Conservation (phyloP, 2,329 filamentous ascomycete genomes). For the Xylaria hypoxylon region DNA sequence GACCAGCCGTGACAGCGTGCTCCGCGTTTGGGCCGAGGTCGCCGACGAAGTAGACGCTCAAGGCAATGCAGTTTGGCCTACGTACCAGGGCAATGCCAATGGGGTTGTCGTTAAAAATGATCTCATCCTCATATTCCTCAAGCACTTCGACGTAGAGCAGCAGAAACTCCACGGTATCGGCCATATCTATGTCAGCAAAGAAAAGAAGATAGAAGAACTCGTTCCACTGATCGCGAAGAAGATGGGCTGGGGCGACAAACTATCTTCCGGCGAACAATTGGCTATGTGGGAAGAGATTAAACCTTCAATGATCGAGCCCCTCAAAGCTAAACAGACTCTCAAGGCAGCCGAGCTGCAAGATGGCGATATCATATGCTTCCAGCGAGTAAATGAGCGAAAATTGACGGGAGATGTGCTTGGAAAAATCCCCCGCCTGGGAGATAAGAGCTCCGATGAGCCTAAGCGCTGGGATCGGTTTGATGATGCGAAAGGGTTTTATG, state of each 20-base stretch:
- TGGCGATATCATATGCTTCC: conserved; percentile 96
- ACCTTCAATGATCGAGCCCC: conserved; percentile 93
- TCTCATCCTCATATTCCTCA: conserved; percentile 86
- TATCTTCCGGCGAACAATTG: conserved; percentile 70
- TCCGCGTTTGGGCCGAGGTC: conserved; percentile 89
- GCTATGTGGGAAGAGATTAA: conserved; percentile 98
- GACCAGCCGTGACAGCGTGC: conserved; percentile 73
- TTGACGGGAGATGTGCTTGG: conserved; percentile 54
- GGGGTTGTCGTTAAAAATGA: conserved; percentile 70
- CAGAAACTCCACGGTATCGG: conserved; percentile 82
- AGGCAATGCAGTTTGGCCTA: conserved; percentile 79
- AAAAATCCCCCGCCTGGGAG: conserved; percentile 55
- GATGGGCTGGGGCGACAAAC: conserved; percentile 87
- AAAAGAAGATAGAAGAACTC: conserved; percentile 88
- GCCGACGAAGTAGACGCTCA: conserved; percentile 73
- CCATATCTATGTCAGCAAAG: conserved; percentile 87
- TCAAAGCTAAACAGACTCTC: conserved; percentile 91
- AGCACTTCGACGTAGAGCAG: conserved; percentile 84
- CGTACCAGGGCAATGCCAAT: conserved; percentile 68
- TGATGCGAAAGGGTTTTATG: conserved; percentile 89
- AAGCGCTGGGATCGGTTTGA: conserved; percentile 66
- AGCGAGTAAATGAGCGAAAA: conserved; percentile 69
- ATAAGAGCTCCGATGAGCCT: conserved; percentile 55
- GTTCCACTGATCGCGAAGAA: conserved; percentile 79
- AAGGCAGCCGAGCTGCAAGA: conserved; percentile 95